A percentile compares a stretch with the other conserved stretches of the same genome.
Evolutionary conservation across 768 basidiomycete species (phyloP).

Genomic region (Tulasnella sp.): DNA sequence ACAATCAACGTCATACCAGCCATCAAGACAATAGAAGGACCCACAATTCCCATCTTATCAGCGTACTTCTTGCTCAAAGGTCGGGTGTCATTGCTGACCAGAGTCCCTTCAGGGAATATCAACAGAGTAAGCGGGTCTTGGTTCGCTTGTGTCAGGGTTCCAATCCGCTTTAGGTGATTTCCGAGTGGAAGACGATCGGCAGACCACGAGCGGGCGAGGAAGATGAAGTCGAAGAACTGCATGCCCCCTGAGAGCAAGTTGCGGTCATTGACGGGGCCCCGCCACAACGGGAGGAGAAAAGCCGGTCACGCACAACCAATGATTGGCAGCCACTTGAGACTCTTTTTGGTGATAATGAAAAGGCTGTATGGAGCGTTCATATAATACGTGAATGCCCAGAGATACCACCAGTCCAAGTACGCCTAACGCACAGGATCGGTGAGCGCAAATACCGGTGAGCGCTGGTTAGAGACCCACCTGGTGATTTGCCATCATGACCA

Average conservation of each 20-base stretch:
- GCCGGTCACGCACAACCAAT: slow-evolving; percentile 53
- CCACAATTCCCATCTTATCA: slow-evolving; percentile 74
- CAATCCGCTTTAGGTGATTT: slow-evolving; percentile 26
- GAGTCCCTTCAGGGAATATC: slow-evolving; percentile 92
- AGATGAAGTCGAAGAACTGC: slow-evolving; percentile 92
- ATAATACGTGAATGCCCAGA: slow-evolving; percentile 73
- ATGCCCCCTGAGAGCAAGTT: slow-evolving; percentile 44
- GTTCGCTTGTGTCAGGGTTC: slow-evolving; percentile 13
- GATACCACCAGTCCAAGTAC: slow-evolving; percentile 68
- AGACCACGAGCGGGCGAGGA: slow-evolving; percentile 83
- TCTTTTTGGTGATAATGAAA: slow-evolving; percentile 86
- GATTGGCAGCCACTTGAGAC: slow-evolving; percentile 73
- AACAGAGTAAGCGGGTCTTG: slow-evolving; percentile 57
- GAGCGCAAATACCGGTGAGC: not conserved
- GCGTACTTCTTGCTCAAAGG: slow-evolving; percentile 80
- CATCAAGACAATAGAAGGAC: slow-evolving; percentile 27
- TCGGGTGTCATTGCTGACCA: slow-evolving; percentile 75
- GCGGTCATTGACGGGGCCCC: no score
- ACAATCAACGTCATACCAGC: not conserved
- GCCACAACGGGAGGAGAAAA: not conserved
- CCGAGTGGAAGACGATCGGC: slow-evolving; percentile 67
- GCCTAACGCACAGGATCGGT: slow-evolving; percentile 27
- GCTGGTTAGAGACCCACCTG: slow-evolving; percentile 42
- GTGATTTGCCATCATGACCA: slow-evolving; percentile 84
- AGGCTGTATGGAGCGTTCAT: slow-evolving; percentile 56